Evolutionary conservation across 306 rosid genomes (phyloP).

Genomic region (Lathyrus aphaca): DNA sequence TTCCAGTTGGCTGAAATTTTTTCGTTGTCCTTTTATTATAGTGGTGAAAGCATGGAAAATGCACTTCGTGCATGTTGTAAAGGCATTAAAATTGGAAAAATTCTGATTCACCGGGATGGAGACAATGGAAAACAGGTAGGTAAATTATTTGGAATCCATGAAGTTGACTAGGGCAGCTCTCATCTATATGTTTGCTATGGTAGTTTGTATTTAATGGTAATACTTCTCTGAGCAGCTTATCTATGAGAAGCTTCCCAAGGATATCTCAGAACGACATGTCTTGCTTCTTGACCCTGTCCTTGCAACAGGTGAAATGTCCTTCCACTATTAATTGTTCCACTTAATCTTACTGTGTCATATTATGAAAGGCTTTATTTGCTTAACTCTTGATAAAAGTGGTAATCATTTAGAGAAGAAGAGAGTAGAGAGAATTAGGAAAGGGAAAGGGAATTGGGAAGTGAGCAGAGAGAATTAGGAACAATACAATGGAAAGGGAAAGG

Average conservation of each 20-base stretch:
- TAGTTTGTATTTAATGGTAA: slow-evolving; percentile 33
- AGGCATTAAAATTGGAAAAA: slow-evolving; percentile 98
- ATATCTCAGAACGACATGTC: slow-evolving; percentile 96
- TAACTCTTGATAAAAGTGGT: neutral
- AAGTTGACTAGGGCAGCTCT: slow-evolving; percentile 23
- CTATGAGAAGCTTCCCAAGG: slow-evolving; percentile 94
- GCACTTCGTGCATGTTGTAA: slow-evolving; percentile 98
- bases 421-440: too few relatives aligned
- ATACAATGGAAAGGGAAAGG: too few relatives aligned
- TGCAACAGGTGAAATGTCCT: slow-evolving; percentile 77
- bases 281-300: slow-evolving; percentile 98
- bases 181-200: neutral
- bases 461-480: too few relatives aligned
- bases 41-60: slow-evolving; percentile 99
- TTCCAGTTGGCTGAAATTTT: slow-evolving; percentile 16
- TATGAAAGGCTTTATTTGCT: slow-evolving; percentile 19
- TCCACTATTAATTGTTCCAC: slow-evolving; percentile 13
- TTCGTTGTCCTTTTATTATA: slow-evolving; percentile 47
- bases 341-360: slow-evolving; percentile 12
- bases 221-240: slow-evolving; percentile 71
- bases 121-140: slow-evolving; percentile 91
- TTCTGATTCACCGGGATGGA: slow-evolving; percentile 96
- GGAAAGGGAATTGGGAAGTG: too few relatives aligned
- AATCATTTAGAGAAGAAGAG: too few relatives aligned
- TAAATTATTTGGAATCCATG: slow-evolving; percentile 18